These are phyloP conservation scores for Chlamydomonas schloesseri DNA, from an alignment of 139 green algal genomes.

Conservation along the genomic window DNA sequence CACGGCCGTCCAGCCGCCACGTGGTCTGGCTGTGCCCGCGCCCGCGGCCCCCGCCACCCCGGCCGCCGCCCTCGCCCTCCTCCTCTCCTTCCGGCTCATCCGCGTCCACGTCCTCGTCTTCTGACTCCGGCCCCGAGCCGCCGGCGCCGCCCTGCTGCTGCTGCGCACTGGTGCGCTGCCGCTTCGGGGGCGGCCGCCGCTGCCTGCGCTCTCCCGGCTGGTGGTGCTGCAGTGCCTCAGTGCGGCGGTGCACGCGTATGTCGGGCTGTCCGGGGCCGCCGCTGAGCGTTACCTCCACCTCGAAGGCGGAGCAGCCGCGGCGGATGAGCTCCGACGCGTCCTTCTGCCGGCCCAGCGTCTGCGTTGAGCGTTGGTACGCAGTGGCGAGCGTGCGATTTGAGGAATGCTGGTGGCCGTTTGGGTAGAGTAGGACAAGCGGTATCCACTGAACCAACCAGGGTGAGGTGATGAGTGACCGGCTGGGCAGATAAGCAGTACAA, in stretches of 20 bases:
- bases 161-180: not conserved
- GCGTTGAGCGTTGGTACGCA: not conserved
- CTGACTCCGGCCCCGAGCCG: no score
- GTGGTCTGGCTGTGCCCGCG: not conserved
- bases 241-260: conserved; percentile 54
- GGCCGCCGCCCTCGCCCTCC: not conserved
- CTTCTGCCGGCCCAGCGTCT: conserved; percentile 83
- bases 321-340: conserved; percentile 84
- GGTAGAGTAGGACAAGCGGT: no score
- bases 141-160: not conserved
- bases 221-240: not conserved
- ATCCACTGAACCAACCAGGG: no score
- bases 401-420: no score
- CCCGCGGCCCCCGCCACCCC: not conserved
- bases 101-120: not conserved
- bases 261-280: conserved; percentile 44
- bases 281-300: conserved; percentile 77
- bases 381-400: no score
- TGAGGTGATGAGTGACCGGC: no score
- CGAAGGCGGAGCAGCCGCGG: conserved; percentile 67
- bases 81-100: not conserved
- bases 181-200: no score
- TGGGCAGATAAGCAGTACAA: no score
- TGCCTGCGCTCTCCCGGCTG: no score
- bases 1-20: not conserved